Evolutionary conservation across 1,139 yeast genomes (phyloP).

Genomic region (Kodamaea ohmeri): DNA sequence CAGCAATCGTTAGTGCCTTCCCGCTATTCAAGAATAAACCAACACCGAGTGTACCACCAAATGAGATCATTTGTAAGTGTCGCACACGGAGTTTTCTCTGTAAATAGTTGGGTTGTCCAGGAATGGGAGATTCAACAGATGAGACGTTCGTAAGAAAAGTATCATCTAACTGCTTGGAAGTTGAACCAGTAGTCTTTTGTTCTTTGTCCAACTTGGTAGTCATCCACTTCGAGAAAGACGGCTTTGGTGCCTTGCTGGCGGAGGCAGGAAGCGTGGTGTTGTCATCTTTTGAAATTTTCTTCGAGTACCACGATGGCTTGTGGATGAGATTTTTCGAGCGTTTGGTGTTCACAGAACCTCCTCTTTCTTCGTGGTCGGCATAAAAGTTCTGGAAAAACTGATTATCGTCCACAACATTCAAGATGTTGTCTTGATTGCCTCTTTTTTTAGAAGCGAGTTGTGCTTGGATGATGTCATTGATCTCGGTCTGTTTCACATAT

Average conservation of each 20-base stretch:
- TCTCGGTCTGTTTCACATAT: constrained; percentile 36
- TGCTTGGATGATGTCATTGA: constrained; percentile 33
- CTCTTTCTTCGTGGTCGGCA: constrained; percentile 18
- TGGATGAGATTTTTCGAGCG: constrained; percentile 13
- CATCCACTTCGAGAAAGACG: constrained; percentile 4
- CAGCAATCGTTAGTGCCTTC: constrained; percentile 71
- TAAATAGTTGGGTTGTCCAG: constrained; percentile 16
- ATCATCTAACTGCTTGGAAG: constrained; percentile 5
- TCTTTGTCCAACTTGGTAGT: constrained; percentile 4
- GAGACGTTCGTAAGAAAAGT: constrained; percentile 9
- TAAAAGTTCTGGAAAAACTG: constrained; percentile 34
- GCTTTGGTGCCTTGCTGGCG: neutral
- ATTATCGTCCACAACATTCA: constrained; percentile 28
- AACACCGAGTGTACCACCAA: constrained; percentile 85
- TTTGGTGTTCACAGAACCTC: constrained; percentile 1
- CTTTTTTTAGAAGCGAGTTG: constrained; percentile 16
- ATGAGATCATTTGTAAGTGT: constrained; percentile 77
- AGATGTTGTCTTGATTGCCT: constrained; percentile 19
- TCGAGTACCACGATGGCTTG: constrained; percentile 14
- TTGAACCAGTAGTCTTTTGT: neutral
- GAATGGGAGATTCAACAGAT: constrained; percentile 9
- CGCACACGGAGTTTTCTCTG: constrained; percentile 63
- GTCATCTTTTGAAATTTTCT: constrained; percentile 12
- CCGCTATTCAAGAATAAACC: constrained; percentile 78
- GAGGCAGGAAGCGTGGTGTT: constrained; percentile 7